Conservation (phyloP, 805 yeast species). For the Ogataea trehalophila region DNA sequence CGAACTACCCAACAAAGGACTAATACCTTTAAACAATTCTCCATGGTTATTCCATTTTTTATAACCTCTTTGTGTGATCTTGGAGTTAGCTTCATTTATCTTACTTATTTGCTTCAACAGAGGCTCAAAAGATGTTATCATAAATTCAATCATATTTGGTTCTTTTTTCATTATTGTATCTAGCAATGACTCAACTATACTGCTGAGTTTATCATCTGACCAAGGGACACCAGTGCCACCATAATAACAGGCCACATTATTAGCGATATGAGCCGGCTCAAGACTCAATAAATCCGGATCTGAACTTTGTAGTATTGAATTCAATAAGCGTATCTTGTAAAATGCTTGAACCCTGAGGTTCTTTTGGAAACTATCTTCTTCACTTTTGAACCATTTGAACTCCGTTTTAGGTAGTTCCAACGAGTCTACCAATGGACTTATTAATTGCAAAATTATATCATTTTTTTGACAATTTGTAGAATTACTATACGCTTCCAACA, state of each 20-base stretch:
- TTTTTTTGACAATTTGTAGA: no score
- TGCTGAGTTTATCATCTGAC: conserved; percentile 2
- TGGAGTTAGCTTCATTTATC: conserved; percentile 4
- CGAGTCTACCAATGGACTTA: background rate
- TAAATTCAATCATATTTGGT: background rate
- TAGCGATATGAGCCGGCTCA: no score
- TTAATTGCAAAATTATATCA: no score
- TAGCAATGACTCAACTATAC: background rate
- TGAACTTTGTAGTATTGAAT: background rate
- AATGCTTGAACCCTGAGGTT: background rate
- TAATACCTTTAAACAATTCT: conserved; percentile 11
- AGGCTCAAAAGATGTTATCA: conserved; percentile 3
- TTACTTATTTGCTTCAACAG: conserved; percentile 6
- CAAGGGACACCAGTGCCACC: conserved; percentile 4
- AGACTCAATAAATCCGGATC: background rate
- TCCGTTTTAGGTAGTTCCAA: conserved; percentile 4
- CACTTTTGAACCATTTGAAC: conserved; percentile 10
- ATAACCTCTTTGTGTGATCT: conserved; percentile 13
- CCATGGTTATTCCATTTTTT: conserved; percentile 1
- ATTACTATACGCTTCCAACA: no score
- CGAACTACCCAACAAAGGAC: conserved; percentile 15
- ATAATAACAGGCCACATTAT: conserved; percentile 1
- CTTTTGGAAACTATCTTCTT: conserved; percentile 5
- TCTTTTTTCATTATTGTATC: background rate
- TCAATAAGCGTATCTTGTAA: background rate